These are phyloP conservation scores for Olyra latifolia DNA, from an alignment of 176 grass and related monocot genomes.

Conservation along the genomic window DNA sequence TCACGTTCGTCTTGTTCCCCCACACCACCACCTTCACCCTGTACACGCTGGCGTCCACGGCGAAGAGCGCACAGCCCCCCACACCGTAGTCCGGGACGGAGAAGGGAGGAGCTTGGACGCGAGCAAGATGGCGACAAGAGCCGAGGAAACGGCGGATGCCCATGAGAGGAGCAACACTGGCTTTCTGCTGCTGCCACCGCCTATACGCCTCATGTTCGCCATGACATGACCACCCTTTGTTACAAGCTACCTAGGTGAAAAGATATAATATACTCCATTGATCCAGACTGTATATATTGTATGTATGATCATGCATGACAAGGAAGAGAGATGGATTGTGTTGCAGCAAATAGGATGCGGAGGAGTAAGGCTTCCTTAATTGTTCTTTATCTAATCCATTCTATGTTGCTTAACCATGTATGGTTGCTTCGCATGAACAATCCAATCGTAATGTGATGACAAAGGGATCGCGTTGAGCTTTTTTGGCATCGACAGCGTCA, in stretches of 20 bases:
- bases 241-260: background rate
- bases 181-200: constrained; percentile 20
- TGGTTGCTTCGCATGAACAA: too few relatives aligned
- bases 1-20: constrained; percentile 64
- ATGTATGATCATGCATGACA: too few relatives aligned
- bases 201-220: constrained; percentile 19
- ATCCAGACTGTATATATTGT: too few relatives aligned
- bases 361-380: too few relatives aligned
- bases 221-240: background rate
- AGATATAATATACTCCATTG: too few relatives aligned
- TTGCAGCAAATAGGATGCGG: too few relatives aligned
- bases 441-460: too few relatives aligned
- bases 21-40: constrained; percentile 78
- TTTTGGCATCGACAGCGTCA: too few relatives aligned
- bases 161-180: constrained; percentile 21
- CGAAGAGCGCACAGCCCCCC: constrained; percentile 54
- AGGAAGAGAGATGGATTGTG: too few relatives aligned
- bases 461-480: too few relatives aligned
- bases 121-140: constrained; percentile 56
- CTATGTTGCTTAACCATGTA: too few relatives aligned
- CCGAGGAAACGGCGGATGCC: constrained; percentile 50
- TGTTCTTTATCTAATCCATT: too few relatives aligned
- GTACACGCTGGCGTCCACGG: constrained; percentile 67
- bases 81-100: constrained; percentile 47
- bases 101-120: constrained; percentile 38